phyloP scores from a whole-genome alignment of 345 rosid genomes.

The Eucalyptus victrix region DNA sequence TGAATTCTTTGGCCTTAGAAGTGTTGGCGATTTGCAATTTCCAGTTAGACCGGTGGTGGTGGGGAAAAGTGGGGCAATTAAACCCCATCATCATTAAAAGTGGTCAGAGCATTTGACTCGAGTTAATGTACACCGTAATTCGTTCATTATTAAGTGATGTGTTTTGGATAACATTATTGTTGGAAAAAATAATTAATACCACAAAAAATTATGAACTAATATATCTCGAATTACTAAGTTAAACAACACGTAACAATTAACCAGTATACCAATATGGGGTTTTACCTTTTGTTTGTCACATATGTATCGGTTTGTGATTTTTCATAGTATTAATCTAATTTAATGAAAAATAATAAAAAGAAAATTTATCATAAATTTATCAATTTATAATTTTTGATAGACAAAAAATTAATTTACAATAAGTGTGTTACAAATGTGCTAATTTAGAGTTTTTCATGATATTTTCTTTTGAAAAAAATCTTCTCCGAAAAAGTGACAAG shows the following conservation, averaged over 20 bases:
- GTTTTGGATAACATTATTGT: rapidly evolving
- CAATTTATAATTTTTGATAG: too few species aligned
- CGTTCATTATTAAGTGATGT: not conserved
- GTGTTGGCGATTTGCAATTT: too few species aligned
- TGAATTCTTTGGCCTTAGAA: too few species aligned
- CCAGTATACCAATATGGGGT: rapidly evolving
- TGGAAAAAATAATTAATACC: too few species aligned
- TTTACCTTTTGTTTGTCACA: rapidly evolving
- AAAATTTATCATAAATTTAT: rapidly evolving
- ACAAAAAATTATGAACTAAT: rapidly evolving
- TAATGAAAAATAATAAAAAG: too few species aligned
- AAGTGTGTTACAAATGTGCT: too few species aligned
- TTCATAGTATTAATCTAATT: rapidly evolving
- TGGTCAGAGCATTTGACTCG: not conserved
- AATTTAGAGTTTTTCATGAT: too few species aligned
- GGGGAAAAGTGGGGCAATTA: too few species aligned
- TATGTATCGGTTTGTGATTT: too few species aligned
- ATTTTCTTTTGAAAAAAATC: not conserved
- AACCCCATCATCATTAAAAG: too few species aligned
- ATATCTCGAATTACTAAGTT: rapidly evolving
- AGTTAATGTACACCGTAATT: not conserved
- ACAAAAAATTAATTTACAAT: rapidly evolving
- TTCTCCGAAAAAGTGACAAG: not conserved
- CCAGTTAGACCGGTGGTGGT: too few species aligned
- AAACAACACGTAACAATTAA: rapidly evolving